Conservation (phyloP, 495 filamentous ascomycete species). For the Lophium mytilinum region DNA sequence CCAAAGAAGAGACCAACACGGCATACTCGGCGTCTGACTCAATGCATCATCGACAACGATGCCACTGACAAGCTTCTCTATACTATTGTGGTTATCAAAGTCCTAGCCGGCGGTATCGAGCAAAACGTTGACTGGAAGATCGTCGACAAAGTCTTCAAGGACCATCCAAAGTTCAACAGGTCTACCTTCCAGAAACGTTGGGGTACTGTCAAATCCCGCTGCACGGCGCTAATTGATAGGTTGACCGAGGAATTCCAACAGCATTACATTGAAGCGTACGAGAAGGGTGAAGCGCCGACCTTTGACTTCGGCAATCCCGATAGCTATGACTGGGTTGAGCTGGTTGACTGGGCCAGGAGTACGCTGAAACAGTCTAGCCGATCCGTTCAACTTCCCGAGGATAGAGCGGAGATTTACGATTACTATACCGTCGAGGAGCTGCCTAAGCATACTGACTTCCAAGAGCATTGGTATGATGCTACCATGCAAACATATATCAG, state of each 20-base stretch:
- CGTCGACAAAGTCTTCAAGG: conserved; percentile 55
- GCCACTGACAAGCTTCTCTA: conserved; percentile 7
- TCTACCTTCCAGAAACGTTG: conserved; percentile 42
- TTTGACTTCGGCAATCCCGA: conserved; percentile 66
- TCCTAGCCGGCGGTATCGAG: conserved; percentile 63
- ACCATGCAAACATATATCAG: too few relatives aligned
- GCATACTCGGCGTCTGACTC: too few relatives aligned
- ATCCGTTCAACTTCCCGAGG: neutral
- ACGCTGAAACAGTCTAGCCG: conserved; percentile 18
- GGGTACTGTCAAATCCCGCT: conserved; percentile 44
- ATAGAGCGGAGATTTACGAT: too few relatives aligned
- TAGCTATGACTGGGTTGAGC: conserved; percentile 64
- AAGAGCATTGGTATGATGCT: too few relatives aligned
- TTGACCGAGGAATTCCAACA: conserved; percentile 72
- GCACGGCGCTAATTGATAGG: conserved; percentile 46
- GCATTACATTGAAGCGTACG: conserved; percentile 68
- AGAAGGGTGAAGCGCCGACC: conserved; percentile 52
- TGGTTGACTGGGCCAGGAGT: conserved; percentile 65
- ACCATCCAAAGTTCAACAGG: conserved; percentile 24
- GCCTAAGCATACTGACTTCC: too few relatives aligned
- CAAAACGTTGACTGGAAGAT: conserved; percentile 65
- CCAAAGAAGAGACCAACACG: too few relatives aligned
- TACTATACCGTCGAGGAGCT: too few relatives aligned
- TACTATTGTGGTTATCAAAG: conserved; percentile 48
- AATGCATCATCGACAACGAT: neutral